phyloP scores from a whole-genome alignment of 2,329 filamentous ascomycete species.

The Aureobasidium leucospermi region DNA sequence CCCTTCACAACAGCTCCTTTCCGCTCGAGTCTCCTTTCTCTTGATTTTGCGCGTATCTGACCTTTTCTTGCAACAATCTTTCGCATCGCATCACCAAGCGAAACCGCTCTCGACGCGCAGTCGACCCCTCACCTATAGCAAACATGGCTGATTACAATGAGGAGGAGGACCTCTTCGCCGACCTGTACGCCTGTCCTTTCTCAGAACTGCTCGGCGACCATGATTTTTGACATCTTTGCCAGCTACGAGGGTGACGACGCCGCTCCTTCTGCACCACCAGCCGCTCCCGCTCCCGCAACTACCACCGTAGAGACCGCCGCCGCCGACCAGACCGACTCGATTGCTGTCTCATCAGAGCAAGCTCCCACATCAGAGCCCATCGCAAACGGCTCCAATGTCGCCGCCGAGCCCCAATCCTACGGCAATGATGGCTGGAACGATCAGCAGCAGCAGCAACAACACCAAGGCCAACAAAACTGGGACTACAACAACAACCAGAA shows the following conservation, averaged over 20 bases:
- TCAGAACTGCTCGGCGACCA: not conserved
- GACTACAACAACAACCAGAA: conserved; percentile 12
- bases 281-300: conserved; percentile 4
- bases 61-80: not conserved
- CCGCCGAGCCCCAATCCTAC: not conserved
- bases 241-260: conserved; percentile 62
- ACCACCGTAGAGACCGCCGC: conserved; percentile 1
- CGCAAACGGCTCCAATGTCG: conserved; percentile 13
- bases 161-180: conserved; percentile 92
- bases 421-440: conserved; percentile 6
- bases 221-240: conserved; percentile 15
- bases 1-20: not conserved
- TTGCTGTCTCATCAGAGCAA: not conserved
- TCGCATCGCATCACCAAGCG: not conserved
- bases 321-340: not conserved
- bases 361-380: conserved; percentile 4
- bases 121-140: conserved; percentile 16
- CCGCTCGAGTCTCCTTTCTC: not conserved
- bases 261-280: conserved; percentile 23
- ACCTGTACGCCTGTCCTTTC: conserved; percentile 60
- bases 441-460: conserved; percentile 7
- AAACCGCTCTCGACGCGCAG: not conserved
- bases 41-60: not conserved
- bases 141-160: conserved; percentile 71
- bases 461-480: conserved; percentile 6